phyloP scores from a whole-genome alignment of 2,329 filamentous ascomycete genomes.

The Mariannaea sp. region DNA sequence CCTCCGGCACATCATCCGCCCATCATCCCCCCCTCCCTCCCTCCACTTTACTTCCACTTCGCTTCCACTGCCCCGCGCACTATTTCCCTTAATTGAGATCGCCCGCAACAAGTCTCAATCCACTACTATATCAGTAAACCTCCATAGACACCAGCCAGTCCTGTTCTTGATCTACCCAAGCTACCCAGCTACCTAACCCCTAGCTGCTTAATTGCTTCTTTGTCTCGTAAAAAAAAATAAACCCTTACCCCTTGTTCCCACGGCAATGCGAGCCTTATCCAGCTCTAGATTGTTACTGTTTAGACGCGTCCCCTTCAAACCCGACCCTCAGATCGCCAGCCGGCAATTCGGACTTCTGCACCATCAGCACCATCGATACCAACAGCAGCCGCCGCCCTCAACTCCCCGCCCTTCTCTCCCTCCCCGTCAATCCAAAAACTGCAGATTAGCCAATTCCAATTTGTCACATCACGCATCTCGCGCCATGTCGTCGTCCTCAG shows the following conservation, averaged over 20 bases:
- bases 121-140: no score
- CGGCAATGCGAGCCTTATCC: not conserved
- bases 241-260: not conserved
- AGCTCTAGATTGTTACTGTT: not conserved
- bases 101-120: no score
- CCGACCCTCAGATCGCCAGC: not conserved
- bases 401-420: not conserved
- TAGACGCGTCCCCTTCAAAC: not conserved
- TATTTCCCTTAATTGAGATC: no score
- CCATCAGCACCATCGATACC: not conserved
- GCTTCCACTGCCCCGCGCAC: no score
- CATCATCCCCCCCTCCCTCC: no score
- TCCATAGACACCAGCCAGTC: no score
- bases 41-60: no score
- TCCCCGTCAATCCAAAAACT: not conserved
- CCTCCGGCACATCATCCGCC: no score
- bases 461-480: not conserved
- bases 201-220: no score
- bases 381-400: not conserved
- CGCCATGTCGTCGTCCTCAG: slow-evolving; percentile 28
- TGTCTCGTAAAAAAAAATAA: no score
- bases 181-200: no score
- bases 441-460: not conserved
- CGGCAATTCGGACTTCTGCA: not conserved
- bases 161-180: no score